Evolutionary conservation across 495 filamentous ascomycete species (phyloP).

Genomic region (Aspergillus campestris): DNA sequence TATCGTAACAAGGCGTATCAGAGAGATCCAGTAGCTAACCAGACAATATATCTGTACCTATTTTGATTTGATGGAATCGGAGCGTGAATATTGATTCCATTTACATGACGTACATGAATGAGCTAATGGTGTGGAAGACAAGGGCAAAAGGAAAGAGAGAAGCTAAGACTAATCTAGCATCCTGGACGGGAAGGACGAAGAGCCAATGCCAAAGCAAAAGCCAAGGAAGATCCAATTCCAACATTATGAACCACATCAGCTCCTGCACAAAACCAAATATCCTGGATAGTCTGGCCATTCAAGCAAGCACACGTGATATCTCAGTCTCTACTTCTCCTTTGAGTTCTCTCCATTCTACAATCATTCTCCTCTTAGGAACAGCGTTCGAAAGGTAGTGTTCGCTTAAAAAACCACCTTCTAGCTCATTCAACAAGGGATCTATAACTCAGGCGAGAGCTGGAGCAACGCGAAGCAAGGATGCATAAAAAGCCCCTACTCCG

Average conservation of each 20-base stretch:
- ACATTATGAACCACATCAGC: background rate
- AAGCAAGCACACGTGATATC: background rate
- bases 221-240: background rate
- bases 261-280: background rate
- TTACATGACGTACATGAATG: background rate
- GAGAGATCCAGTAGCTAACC: background rate
- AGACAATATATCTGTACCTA: background rate
- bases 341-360: background rate
- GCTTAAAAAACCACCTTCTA: too few relatives aligned
- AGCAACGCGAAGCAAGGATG: background rate
- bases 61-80: background rate
- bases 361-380: background rate
- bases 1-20: background rate
- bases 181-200: background rate
- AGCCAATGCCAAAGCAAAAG: constrained; percentile 1
- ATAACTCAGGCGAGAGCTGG: background rate
- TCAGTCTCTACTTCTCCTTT: background rate
- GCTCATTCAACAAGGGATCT: background rate
- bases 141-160: background rate
- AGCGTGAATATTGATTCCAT: background rate
- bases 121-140: background rate
- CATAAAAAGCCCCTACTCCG: background rate
- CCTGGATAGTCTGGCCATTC: background rate
- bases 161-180: background rate
- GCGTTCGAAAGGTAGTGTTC: too few relatives aligned